Base-by-base conservation (phyloP, 257 asterid species). In the Salvia hispanica region DNA sequence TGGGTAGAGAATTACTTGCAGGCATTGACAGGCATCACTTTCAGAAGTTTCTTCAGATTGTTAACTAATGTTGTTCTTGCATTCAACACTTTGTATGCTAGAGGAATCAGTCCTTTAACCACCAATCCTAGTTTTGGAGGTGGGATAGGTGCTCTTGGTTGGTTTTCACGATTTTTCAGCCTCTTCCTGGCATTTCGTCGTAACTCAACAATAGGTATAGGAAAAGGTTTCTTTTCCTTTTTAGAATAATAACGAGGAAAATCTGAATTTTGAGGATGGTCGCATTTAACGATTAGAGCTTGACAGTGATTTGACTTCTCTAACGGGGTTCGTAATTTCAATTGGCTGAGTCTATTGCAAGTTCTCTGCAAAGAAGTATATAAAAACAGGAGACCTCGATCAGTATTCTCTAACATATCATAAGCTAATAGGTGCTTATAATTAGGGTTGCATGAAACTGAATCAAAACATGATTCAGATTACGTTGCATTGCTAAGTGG, bases 191-290 rank as follows among this genome's bases (percentile, higher is more conserved):
- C 99, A 76, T 86, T 86, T 72, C 99, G 78, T 9, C 99, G 76
- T 79, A 91, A 76, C 82, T 94, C 99, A 54, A 90, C 80, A 37
- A 94, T 68, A 71, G 99, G 97, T 76, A 91, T 74, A 9, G 97
- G 96, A 76, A 94, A 94, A 28, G 97, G 99, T 84, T 90, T 93
- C 82, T 88, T 93, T 79, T 86, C 95, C 66, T 79, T 93, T 77
- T 75, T 90, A 11, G 97, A 86, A 77, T 85, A 84, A 76, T 86
- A 81, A 59, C 90, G 97, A 66, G 99, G 97, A 13, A 91, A 80
- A 82, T 94, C 99, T 66, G 92, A 83, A 84, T 94, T 94, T 76
- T 94, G 99, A 42, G 97, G 92, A 68, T 79, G 39, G 66, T 79
- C 78, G 33, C 95, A 85, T 66, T 74, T 76, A 60, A 91, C 77